A percentile compares a stretch with the other conserved stretches of the same genome.
Evolutionary conservation across 1,284 basidiomycete genomes (phyloP).

Genomic region (Athelia sp.): DNA sequence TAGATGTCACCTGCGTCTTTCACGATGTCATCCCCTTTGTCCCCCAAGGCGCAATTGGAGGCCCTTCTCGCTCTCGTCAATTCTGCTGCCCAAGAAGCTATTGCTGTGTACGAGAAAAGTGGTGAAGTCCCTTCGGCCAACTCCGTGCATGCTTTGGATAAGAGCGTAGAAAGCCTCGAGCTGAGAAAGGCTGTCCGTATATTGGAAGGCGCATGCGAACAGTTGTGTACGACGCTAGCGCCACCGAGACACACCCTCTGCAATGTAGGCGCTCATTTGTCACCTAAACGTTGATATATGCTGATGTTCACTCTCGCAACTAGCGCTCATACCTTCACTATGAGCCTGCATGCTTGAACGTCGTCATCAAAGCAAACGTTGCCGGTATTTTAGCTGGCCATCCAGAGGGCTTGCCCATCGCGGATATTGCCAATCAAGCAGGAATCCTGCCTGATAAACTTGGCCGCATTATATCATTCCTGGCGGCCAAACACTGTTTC

Average conservation of each 20-base stretch:
- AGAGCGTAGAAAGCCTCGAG: constrained; percentile 1
- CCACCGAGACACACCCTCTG: constrained; percentile 2
- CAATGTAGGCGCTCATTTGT: not conserved
- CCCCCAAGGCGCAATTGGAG: not conserved
- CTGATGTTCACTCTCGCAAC: too few species aligned
- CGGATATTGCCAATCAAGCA: constrained; percentile 21
- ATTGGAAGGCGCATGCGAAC: constrained; percentile 12
- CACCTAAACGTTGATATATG: too few species aligned
- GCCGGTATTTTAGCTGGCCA: constrained; percentile 23
- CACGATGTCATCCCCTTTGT: too few species aligned
- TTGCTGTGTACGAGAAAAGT: constrained; percentile 1
- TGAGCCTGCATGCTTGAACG: constrained; percentile 21
- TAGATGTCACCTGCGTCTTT: constrained; percentile 25
- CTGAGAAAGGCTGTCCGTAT: constrained; percentile 10
- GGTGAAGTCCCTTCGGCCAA: constrained; percentile 1
- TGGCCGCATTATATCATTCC: constrained; percentile 27
- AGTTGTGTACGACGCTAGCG: constrained; percentile 11
- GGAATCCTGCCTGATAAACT: constrained; percentile 27
- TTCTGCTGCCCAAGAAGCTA: not conserved
- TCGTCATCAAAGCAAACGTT: constrained; percentile 22
- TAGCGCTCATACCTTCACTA: constrained; percentile 3
- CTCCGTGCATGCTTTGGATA: constrained; percentile 8
- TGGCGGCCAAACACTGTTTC: constrained; percentile 33
- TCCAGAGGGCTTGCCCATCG: constrained; percentile 25
- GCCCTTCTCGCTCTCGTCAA: not conserved